Evolutionary conservation across 148 eudicot genomes (phyloP), one percentile per base, ranked within the genome.

Genomic region (Linanthus parryae): DNA sequence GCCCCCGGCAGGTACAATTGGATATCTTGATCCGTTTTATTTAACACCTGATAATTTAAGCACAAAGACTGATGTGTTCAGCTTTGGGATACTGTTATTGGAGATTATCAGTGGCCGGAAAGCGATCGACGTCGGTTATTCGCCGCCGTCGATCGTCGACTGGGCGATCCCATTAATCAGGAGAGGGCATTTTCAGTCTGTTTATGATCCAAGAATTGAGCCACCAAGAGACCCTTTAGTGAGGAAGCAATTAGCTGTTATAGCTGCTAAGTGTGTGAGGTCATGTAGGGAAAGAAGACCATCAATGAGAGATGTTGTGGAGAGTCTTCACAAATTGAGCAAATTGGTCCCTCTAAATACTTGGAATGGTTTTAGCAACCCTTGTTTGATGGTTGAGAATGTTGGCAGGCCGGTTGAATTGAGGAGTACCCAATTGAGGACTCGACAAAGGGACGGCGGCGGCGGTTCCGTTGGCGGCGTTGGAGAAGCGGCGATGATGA

Each of bases 121-220:
- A 52, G 98, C 98, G 3, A 86, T 91, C 43, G 98, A 91, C 64
- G 69, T 91, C 6, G 78, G 66, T 3, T 56, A 86, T 64, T 91
- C 95, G 5, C 98, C 98, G 0, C 98, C 98, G 51, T 91, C 95
- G 0, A 80, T 91, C 36, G 76, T 91, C 12, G 95, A 91, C 69
- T 91, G 98, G 98, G 95, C 98, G 38, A 81, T 91, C 25, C 98
- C 98, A 2, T 59, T 91, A 59, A 75, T 91, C n/a, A 76, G 84
- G 23, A 81, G 73, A 34, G 95, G 89, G 58, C 83, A 72, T 36
- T 63, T 73, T 40, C 40, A 71, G 53, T 58, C 54, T 18, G 44
- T 86, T 19, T 87, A 58, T 66, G 98, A 91, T 59, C 98, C 95
- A 1, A 74, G 89, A 67, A 75, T 91, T 22, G 62, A 64, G 19